Percentiles rank a stretch among this genome's conserved stretches.
Conservation (phyloP, 768 basidiomycete genomes). For the Lactarius vividus region DNA sequence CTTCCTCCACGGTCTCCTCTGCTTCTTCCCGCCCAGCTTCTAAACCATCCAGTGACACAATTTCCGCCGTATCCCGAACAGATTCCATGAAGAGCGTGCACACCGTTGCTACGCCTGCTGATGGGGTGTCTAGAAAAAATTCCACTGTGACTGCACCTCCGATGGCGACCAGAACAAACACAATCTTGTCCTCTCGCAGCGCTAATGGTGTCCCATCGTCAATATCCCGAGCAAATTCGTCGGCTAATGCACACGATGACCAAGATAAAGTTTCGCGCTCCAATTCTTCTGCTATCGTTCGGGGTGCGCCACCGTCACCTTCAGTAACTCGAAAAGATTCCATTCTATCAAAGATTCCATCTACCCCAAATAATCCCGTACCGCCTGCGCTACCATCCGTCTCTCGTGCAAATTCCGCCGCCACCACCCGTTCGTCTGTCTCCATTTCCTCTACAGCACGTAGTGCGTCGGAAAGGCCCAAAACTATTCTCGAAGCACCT, state of each 20-base stretch:
- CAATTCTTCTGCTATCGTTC: slow-evolving; percentile 15
- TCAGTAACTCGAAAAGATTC: slow-evolving; percentile 6
- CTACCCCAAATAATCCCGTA: not conserved
- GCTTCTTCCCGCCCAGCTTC: slow-evolving; percentile 4
- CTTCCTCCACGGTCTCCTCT: slow-evolving; percentile 15
- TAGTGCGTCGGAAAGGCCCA: not conserved
- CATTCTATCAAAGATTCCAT: slow-evolving; percentile 6
- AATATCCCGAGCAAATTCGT: slow-evolving; percentile 16
- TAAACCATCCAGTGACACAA: slow-evolving; percentile 4
- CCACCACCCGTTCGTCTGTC: slow-evolving; percentile 16
- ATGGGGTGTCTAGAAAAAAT: slow-evolving; percentile 12
- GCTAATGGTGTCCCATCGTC: not conserved
- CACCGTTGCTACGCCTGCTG: not conserved
- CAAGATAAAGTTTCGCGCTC: slow-evolving; percentile 11
- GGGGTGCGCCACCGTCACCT: not conserved
- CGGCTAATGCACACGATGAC: slow-evolving; percentile 4
- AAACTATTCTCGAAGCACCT: slow-evolving; percentile 10
- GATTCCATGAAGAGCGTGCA: slow-evolving; percentile 12
- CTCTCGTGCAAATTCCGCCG: slow-evolving; percentile 19
- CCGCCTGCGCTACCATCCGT: slow-evolving; percentile 4
- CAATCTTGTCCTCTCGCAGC: slow-evolving; percentile 12
- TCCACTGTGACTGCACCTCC: slow-evolving; percentile 12
- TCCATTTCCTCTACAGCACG: not conserved
- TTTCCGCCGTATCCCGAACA: slow-evolving; percentile 9
- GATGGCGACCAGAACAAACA: slow-evolving; percentile 4